Evolutionary conservation across 2,329 filamentous ascomycete genomes (phyloP).

Genomic region (Fusarium sambucinum): DNA sequence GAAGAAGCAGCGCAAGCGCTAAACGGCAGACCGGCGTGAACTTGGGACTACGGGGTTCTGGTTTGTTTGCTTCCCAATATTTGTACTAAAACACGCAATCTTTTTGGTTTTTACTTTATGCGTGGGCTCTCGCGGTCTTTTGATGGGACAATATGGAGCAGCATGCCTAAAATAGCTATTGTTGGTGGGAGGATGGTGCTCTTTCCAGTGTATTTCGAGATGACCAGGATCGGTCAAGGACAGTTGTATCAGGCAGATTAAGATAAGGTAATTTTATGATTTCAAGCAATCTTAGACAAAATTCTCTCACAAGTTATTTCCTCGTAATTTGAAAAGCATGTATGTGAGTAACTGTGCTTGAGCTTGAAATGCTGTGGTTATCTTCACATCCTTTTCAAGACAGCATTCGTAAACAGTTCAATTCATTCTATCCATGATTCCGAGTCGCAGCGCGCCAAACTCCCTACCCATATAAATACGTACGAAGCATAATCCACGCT

Average conservation of each 20-base stretch:
- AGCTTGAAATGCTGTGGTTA: neutral
- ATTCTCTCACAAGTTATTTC: neutral
- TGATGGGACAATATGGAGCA: constrained; percentile 6
- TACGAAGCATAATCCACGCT: constrained; percentile 35
- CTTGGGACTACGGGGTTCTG: constrained; percentile 8
- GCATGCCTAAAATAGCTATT: constrained; percentile 13
- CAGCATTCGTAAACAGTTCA: constrained; percentile 9
- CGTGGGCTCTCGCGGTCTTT: neutral
- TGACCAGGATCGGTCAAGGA: constrained; percentile 22
- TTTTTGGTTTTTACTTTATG: constrained; percentile 21
- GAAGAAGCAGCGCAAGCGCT: constrained; percentile 67
- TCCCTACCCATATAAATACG: constrained; percentile 43
- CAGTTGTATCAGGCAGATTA: constrained; percentile 29
- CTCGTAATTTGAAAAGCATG: too few relatives aligned
- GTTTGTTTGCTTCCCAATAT: constrained; percentile 24
- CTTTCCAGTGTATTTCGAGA: constrained; percentile 15
- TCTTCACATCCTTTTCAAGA: neutral
- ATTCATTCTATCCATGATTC: constrained; percentile 45
- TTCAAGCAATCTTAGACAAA: constrained; percentile 22
- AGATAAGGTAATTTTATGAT: constrained; percentile 40
- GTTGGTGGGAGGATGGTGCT: neutral
- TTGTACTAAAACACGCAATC: constrained; percentile 37
- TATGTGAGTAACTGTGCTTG: too few relatives aligned
- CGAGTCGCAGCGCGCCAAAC: constrained; percentile 42
- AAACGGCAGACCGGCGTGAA: constrained; percentile 24